Percentiles rank a stretch among this genome's conserved stretches.
Conservation (phyloP, 2,329 filamentous ascomycete species). For the Delphinella strobiligena region DNA sequence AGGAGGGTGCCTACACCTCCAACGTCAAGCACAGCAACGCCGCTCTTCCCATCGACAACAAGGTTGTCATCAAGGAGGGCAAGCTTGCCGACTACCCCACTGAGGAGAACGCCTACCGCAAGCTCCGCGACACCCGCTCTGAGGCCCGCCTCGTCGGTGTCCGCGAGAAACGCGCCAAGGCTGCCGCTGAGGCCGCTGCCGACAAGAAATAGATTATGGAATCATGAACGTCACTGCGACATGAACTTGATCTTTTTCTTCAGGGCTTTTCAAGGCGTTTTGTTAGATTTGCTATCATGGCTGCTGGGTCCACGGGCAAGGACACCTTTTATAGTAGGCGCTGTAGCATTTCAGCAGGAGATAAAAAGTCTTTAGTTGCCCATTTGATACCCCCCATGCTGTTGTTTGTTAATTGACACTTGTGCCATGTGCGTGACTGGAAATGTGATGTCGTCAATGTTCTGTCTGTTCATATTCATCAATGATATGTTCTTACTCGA, state of each 20-base stretch:
- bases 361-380: slow-evolving; percentile 9
- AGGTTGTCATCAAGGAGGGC: slow-evolving; percentile 65
- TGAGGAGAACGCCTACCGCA: slow-evolving; percentile 78
- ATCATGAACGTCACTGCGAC: background rate
- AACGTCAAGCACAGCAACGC: slow-evolving; percentile 28
- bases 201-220: slow-evolving; percentile 62
- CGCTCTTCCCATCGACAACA: slow-evolving; percentile 61
- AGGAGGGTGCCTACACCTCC: slow-evolving; percentile 40
- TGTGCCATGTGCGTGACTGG: background rate
- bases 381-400: slow-evolving; percentile 8
- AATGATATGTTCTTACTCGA: too few species aligned
- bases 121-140: slow-evolving; percentile 72
- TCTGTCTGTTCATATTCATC: too few species aligned
- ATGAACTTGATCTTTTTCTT: background rate
- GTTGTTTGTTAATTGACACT: background rate
- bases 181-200: slow-evolving; percentile 64
- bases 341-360: slow-evolving; percentile 7
- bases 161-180: slow-evolving; percentile 87
- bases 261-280: slow-evolving; percentile 2
- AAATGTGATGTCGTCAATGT: background rate
- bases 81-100: slow-evolving; percentile 57
- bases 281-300: slow-evolving; percentile 8
- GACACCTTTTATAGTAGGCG: background rate
- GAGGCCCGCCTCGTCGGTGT: slow-evolving; percentile 71
- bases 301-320: slow-evolving; percentile 6